A percentile compares a stretch with the other conserved stretches of the same genome.
phyloP scores from a whole-genome alignment of 345 rosid genomes.

The Populus davidiana region DNA sequence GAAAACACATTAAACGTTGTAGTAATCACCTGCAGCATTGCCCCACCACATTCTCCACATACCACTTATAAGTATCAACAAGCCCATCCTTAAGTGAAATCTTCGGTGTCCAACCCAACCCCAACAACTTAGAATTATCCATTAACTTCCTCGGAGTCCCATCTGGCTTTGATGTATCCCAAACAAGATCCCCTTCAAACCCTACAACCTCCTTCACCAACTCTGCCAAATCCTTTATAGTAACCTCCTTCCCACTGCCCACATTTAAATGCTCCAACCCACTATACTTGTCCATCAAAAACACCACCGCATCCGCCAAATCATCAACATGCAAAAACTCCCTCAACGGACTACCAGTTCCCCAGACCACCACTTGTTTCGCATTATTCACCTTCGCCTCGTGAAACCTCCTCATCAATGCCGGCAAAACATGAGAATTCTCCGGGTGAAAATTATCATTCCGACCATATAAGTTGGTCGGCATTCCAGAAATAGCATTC shows the following conservation, averaged over 20 bases:
- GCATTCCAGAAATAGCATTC: slow-evolving; percentile 92
- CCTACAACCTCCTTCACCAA: slow-evolving; percentile 88
- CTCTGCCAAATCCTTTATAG: slow-evolving; percentile 88
- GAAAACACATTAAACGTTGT: not conserved
- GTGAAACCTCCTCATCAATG: slow-evolving; percentile 83
- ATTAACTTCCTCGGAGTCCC: slow-evolving; percentile 96
- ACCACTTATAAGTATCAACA: slow-evolving; percentile 80
- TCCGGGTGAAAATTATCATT: slow-evolving; percentile 88
- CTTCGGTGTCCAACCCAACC: slow-evolving; percentile 81
- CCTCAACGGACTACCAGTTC: slow-evolving; percentile 84
- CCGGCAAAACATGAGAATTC: slow-evolving; percentile 92
- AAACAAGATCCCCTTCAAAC: slow-evolving; percentile 72
- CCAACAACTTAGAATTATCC: slow-evolving; percentile 80
- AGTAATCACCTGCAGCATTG: slow-evolving; percentile 10
- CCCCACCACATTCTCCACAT: slow-evolving; percentile 57
- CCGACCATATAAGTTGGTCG: slow-evolving; percentile 87
- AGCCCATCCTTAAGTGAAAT: slow-evolving; percentile 73
- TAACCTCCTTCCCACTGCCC: slow-evolving; percentile 90
- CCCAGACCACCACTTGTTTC: slow-evolving; percentile 94
- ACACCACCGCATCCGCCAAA: slow-evolving; percentile 82
- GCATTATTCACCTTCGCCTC: slow-evolving; percentile 71
- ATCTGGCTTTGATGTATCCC: slow-evolving; percentile 84
- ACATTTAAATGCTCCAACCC: slow-evolving; percentile 84
- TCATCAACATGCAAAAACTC: slow-evolving; percentile 97
- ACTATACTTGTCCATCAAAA: slow-evolving; percentile 69